Base-by-base conservation (phyloP, 169 alveolate genomes). In the Babesia ovata region DNA sequence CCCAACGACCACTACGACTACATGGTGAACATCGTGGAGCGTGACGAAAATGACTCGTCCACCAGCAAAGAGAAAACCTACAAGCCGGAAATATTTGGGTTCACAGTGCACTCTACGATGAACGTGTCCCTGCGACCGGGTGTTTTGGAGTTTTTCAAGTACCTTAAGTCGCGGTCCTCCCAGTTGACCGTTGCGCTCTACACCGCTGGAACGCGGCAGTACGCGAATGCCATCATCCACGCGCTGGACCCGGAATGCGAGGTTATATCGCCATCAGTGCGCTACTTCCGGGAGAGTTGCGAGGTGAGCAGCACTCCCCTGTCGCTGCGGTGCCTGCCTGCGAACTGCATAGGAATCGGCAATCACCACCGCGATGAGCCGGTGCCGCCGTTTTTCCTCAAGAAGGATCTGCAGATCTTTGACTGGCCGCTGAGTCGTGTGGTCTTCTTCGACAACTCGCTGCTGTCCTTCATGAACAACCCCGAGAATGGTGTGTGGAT, bases 401-500 rank as follows among this genome's bases (percentile, higher is more conserved):
- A 56, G 70, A 71, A 71, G 48, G 71, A 71, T 50, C 70, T 71
- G 16, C 21, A 49, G 24, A 17, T 58, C 9, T 48, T 71, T 24
- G 81, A 60, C 48, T 71, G 81, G 81, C 81, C 81, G 33, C 33
- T 71, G 62, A 26, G 26, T 17, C 81, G 81, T n/a, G 60, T 59
- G 10, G 69, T 71, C 19, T 59, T 71, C 21, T 71, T 71, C 63
- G 81, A 71, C 62, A 71, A 71, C 62, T 71, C 81, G 44, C 42
- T 71, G 45, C 63, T 71, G 39, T 71, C 81, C 16, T 71, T 71
- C 61, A 21, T 59, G 70, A 45, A 42, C n/a, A 56, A 71, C 61
- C 81, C 81, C 14, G 81, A 71, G 28, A 71, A 71, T 49, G 81
- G 81, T n/a, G 81, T 71, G 24, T 71, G 81, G 81, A 58, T 71